phyloP scores from a whole-genome alignment of 768 basidiomycete genomes.

The Leucosporidium yakuticum region DNA sequence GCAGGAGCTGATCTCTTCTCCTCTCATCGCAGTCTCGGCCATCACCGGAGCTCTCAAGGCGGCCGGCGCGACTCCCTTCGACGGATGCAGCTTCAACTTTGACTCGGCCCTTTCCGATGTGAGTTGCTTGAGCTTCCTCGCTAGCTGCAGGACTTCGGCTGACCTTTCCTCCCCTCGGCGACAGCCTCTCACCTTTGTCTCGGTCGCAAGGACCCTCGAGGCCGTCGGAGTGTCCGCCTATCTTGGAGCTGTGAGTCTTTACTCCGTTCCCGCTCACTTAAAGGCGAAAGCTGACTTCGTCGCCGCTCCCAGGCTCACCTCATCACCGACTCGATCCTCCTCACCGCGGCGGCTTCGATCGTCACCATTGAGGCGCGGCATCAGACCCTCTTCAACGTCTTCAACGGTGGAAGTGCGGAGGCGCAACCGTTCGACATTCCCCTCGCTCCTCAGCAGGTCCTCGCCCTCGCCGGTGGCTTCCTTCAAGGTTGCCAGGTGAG shows the following conservation, averaged over 20 bases:
- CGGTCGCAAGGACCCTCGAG: conserved; percentile 68
- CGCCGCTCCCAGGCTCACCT: conserved; percentile 1
- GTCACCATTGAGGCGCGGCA: conserved; percentile 78
- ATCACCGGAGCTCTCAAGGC: conserved; percentile 47
- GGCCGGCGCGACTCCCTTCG: conserved; percentile 54
- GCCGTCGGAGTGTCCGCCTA: conserved; percentile 63
- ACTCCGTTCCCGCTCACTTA: too few relatives aligned
- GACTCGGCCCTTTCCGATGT: conserved; percentile 59
- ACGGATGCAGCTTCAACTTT: conserved; percentile 65
- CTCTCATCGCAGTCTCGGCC: background rate
- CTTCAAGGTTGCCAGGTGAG: conserved; percentile 19
- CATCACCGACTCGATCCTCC: conserved; percentile 19
- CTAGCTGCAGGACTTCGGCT: background rate
- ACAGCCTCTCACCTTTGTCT: conserved; percentile 55
- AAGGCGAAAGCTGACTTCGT: background rate
- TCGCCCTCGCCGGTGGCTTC: conserved; percentile 31
- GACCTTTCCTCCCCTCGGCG: background rate
- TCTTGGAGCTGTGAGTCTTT: conserved; percentile 1
- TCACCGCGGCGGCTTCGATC: conserved; percentile 24
- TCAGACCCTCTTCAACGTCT: conserved; percentile 66
- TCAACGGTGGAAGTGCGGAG: conserved; percentile 55
- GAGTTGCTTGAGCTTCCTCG: background rate
- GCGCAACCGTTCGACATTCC: conserved; percentile 68
- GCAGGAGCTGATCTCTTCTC: background rate
- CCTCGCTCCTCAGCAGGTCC: conserved; percentile 45